Evolutionary conservation across 225 moss, liverwort and hornwort species (phyloP).

Genomic region (Physcomitrellopsis africana): DNA sequence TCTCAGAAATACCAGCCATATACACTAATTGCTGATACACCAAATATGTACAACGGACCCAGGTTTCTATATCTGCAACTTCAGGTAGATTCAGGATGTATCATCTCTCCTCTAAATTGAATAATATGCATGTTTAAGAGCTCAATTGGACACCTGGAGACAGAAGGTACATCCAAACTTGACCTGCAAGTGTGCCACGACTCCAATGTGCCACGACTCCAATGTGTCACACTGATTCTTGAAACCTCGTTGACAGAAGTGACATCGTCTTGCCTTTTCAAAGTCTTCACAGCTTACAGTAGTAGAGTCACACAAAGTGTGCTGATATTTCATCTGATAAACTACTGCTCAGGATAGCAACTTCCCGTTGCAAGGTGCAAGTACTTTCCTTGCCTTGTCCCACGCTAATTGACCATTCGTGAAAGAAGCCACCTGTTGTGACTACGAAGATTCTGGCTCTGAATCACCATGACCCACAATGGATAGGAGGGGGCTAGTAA

Average conservation of each 20-base stretch:
- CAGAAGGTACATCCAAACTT: neutral
- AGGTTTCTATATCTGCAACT: slow-evolving; percentile 26
- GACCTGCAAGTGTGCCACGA: slow-evolving; percentile 21
- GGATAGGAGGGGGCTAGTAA: slow-evolving; percentile 8
- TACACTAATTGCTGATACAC: slow-evolving; percentile 15
- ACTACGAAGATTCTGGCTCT: slow-evolving; percentile 90
- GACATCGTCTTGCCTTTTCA: slow-evolving; percentile 2
- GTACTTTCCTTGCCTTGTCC: slow-evolving; percentile 78
- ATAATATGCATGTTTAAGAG: slow-evolving; percentile 10
- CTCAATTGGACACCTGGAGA: slow-evolving; percentile 8
- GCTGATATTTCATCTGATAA: slow-evolving; percentile 88
- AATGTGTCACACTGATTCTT: neutral
- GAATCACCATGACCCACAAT: slow-evolving; percentile 30
- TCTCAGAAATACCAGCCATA: neutral
- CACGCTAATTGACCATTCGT: slow-evolving; percentile 85
- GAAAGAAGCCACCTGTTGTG: slow-evolving; percentile 82
- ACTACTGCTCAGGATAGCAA: slow-evolving; percentile 72
- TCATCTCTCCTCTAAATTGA: neutral
- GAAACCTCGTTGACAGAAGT: neutral
- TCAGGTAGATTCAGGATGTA: slow-evolving; percentile 8
- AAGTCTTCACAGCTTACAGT: neutral
- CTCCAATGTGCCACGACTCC: neutral
- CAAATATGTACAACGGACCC: slow-evolving; percentile 27
- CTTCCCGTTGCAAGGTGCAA: slow-evolving; percentile 81
- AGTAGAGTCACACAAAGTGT: slow-evolving; percentile 70